These are phyloP conservation scores for Ambrosia trifida DNA, from an alignment of 129 eudicot genomes.

Conservation along the genomic window DNA sequence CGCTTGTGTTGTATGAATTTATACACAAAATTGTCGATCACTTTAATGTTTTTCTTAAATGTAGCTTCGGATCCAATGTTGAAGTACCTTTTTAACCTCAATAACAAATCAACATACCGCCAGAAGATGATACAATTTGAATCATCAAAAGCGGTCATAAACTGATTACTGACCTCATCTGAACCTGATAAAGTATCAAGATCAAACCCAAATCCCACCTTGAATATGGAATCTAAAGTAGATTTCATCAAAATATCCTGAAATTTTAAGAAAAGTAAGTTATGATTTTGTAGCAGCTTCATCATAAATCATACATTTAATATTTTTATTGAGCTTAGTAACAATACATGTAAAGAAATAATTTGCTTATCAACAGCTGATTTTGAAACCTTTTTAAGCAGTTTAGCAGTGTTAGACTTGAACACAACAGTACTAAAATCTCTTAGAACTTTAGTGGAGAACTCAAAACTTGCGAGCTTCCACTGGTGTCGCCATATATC, in stretches of 20 bases:
- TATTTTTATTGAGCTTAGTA: constrained; percentile 5
- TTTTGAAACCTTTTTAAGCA: constrained; percentile 43
- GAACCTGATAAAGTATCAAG: constrained; percentile 59
- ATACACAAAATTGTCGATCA: constrained; percentile 58
- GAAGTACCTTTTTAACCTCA: constrained; percentile 59
- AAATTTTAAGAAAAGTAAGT: background rate
- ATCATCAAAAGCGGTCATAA: constrained; percentile 68
- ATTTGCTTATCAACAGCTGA: constrained; percentile 27
- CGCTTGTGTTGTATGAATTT: constrained; percentile 49
- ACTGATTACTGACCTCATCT: constrained; percentile 44
- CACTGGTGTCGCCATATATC: constrained; percentile 74
- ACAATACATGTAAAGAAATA: constrained; percentile 53
- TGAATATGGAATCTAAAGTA: constrained; percentile 67
- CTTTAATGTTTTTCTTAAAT: constrained; percentile 47
- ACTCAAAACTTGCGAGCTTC: constrained; percentile 68
- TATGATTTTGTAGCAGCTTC: background rate
- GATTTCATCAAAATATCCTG: constrained; percentile 67
- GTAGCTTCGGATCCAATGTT: constrained; percentile 59
- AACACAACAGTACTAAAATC: constrained; percentile 62
- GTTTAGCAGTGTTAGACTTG: constrained; percentile 47
- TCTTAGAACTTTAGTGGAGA: constrained; percentile 61
- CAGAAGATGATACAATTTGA: constrained; percentile 47
- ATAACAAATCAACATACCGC: constrained; percentile 59
- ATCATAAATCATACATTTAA: background rate
- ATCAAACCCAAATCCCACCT: constrained; percentile 78